Evolutionary conservation across 2,329 filamentous ascomycete genomes (phyloP).

Genomic region (Fusarium nelsonii): DNA sequence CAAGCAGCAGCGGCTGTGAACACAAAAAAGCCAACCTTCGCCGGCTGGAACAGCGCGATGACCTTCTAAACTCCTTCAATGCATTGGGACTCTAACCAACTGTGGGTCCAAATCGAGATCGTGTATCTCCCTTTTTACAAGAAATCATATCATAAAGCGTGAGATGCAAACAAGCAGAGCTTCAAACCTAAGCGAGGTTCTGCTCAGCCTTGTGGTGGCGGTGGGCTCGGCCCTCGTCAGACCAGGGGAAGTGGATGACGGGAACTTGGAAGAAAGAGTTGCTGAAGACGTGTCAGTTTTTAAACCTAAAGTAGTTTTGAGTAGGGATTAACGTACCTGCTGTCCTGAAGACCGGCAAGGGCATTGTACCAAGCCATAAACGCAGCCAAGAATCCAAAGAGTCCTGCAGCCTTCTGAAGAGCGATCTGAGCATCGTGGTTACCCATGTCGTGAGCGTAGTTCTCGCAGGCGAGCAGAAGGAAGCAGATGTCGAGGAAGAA

Average conservation of each 20-base stretch:
- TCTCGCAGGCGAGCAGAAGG: slow-evolving; percentile 75
- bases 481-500: slow-evolving; percentile 82
- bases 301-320: neutral
- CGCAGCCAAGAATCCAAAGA: slow-evolving; percentile 83
- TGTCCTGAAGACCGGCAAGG: slow-evolving; percentile 82
- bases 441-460: slow-evolving; percentile 68
- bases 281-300: slow-evolving; percentile 62
- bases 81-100: neutral
- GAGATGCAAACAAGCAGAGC: slow-evolving; percentile 26
- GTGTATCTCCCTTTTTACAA: slow-evolving; percentile 23
- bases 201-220: slow-evolving; percentile 60
- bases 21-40: slow-evolving; percentile 11
- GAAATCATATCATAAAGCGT: slow-evolving; percentile 40
- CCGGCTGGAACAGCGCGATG: slow-evolving; percentile 18
- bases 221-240: slow-evolving; percentile 75
- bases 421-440: slow-evolving; percentile 58
- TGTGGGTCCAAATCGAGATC: neutral
- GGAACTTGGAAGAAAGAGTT: slow-evolving; percentile 91
- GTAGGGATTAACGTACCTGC: slow-evolving; percentile 62
- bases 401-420: slow-evolving; percentile 78
- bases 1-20: slow-evolving; percentile 5
- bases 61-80: slow-evolving; percentile 24
- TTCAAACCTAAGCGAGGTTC: slow-evolving; percentile 38
- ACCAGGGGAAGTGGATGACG: slow-evolving; percentile 96
- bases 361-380: slow-evolving; percentile 92